A percentile compares a stretch with the other conserved stretches of the same genome.
Evolutionary conservation across 2,329 filamentous ascomycete genomes (phyloP).

Genomic region (Aplosporella prunicola): DNA sequence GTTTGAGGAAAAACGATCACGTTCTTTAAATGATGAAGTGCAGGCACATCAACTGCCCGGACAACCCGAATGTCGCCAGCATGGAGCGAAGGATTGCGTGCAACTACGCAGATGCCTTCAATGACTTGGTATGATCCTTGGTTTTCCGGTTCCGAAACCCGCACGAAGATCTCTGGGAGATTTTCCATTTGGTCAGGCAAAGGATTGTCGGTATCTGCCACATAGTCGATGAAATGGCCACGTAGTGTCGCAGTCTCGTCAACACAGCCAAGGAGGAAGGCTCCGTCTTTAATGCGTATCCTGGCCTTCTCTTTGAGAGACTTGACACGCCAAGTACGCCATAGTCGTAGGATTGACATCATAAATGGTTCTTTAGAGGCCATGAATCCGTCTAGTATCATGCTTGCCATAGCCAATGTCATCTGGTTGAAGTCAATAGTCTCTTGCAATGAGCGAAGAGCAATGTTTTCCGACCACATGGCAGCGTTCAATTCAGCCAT

Average conservation of each 20-base stretch:
- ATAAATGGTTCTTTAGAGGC: slow-evolving; percentile 66
- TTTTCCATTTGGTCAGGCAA: slow-evolving; percentile 34
- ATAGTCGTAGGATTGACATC: slow-evolving; percentile 67
- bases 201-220: too few relatives aligned
- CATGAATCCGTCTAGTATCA: slow-evolving; percentile 77
- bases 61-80: slow-evolving; percentile 87
- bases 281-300: slow-evolving; percentile 71
- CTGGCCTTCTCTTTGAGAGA: slow-evolving; percentile 86
- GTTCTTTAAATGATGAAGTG: slow-evolving; percentile 68
- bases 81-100: slow-evolving; percentile 87
- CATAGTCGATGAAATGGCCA: slow-evolving; percentile 65
- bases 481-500: slow-evolving; percentile 59
- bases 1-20: slow-evolving; percentile 79
- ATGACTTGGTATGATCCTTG: slow-evolving; percentile 54
- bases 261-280: slow-evolving; percentile 78
- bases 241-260: slow-evolving; percentile 72
- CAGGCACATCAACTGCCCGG: slow-evolving; percentile 64
- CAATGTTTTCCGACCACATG: slow-evolving; percentile 55
- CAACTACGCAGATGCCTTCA: slow-evolving; percentile 69
- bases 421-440: slow-evolving; percentile 80
- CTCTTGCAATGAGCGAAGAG: slow-evolving; percentile 58
- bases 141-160: slow-evolving; percentile 54
- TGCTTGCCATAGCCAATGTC: slow-evolving; percentile 61
- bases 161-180: slow-evolving; percentile 83
- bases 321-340: slow-evolving; percentile 84